These are phyloP conservation scores for Glycine latifolia DNA, from an alignment of 306 rosid species.

Conservation along the genomic window DNA sequence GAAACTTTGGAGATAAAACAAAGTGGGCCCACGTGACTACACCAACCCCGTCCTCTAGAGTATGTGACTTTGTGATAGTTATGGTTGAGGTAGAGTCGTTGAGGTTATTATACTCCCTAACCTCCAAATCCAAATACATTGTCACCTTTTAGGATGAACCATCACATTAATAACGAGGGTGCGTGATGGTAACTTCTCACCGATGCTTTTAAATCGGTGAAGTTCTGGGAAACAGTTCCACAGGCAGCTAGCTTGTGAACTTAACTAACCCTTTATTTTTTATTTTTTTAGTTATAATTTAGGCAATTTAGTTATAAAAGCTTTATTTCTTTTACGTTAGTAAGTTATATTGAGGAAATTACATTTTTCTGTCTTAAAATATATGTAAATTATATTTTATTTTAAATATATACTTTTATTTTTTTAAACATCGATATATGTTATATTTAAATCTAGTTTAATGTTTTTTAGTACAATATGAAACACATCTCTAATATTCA, in stretches of 20 bases:
- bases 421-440: not conserved
- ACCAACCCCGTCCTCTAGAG: constrained; percentile 28
- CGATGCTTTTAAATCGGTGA: constrained; percentile 34
- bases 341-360: too few species aligned
- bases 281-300: not conserved
- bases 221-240: constrained; percentile 30
- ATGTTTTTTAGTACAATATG: too few species aligned
- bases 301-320: too few species aligned
- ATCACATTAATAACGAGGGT: constrained; percentile 41
- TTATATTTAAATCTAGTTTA: not conserved
- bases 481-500: too few species aligned
- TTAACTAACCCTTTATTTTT: not conserved
- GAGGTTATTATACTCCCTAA: constrained; percentile 45
- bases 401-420: too few species aligned
- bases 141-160: constrained; percentile 40
- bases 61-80: constrained; percentile 43
- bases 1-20: constrained; percentile 36
- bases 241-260: constrained; percentile 37
- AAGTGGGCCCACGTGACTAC: constrained; percentile 47
- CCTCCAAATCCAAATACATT: constrained; percentile 41
- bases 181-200: constrained; percentile 45
- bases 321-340: not conserved
- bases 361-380: too few species aligned
- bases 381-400: too few species aligned
- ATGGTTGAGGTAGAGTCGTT: constrained; percentile 41